These are phyloP conservation scores for Xylariaceae sp. DNA, from an alignment of 2,329 filamentous ascomycete species.

Conservation along the genomic window DNA sequence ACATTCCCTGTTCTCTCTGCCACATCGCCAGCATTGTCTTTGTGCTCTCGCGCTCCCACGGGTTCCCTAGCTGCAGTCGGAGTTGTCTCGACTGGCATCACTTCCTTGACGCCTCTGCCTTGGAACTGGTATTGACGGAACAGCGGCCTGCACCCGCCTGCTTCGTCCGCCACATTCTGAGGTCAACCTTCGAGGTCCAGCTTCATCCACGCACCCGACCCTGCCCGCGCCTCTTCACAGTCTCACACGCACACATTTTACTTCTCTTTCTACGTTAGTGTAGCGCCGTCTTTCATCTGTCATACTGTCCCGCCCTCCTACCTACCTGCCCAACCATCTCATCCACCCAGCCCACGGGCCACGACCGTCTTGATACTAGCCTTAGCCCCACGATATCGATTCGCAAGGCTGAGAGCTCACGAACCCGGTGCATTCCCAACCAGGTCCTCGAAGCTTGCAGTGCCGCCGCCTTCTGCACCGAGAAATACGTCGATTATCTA, in stretches of 20 bases:
- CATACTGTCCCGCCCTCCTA: constrained; percentile 7
- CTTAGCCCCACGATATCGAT: constrained; percentile 16
- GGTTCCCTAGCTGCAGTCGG: background rate
- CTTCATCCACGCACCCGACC: constrained; percentile 15
- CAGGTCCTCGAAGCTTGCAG: constrained; percentile 8
- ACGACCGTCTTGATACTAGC: no score
- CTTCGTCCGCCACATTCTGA: constrained; percentile 15
- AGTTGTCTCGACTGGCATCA: background rate
- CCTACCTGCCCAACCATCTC: constrained; percentile 12
- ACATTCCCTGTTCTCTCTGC: background rate
- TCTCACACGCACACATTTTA: constrained; percentile 10
- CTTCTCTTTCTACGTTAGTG: background rate
- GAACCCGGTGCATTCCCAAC: constrained; percentile 20
- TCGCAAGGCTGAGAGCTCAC: constrained; percentile 27
- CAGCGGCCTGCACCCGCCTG: constrained; percentile 33
- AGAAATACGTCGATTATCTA: constrained; percentile 12
- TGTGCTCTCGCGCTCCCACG: background rate
- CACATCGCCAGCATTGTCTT: constrained; percentile 4
- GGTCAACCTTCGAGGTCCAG: constrained; percentile 6
- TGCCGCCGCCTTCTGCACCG: constrained; percentile 18
- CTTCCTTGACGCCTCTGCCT: constrained; percentile 5
- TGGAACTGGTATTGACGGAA: constrained; percentile 22
- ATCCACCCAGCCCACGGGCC: background rate
- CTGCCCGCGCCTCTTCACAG: constrained; percentile 15
- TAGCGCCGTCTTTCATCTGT: no score